These are phyloP conservation scores for Blastocystis sp. DNA, from an alignment of 352 stramenopile species.

Conservation along the genomic window DNA sequence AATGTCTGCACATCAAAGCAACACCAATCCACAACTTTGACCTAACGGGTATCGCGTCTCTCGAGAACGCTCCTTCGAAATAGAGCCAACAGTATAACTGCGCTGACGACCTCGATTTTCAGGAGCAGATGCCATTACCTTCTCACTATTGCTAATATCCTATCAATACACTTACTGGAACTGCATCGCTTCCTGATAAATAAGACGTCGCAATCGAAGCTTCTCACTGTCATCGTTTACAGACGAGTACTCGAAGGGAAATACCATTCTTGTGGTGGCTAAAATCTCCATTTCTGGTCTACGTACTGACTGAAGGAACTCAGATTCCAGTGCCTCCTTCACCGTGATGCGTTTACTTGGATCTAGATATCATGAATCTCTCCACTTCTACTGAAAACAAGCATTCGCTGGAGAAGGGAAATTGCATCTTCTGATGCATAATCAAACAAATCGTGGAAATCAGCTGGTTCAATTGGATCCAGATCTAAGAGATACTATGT, in stretches of 20 bases:
- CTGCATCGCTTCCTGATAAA: slow-evolving; percentile 22
- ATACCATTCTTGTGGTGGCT: not conserved
- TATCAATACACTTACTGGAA: slow-evolving; percentile 9
- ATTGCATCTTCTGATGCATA: slow-evolving; percentile 71
- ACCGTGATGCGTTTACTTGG: slow-evolving; percentile 88
- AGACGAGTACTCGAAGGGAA: slow-evolving; percentile 48
- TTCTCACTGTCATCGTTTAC: slow-evolving; percentile 27
- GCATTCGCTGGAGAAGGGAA: slow-evolving; percentile 77
- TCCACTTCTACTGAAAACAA: slow-evolving; percentile 70
- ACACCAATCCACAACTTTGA: not conserved
- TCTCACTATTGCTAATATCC: not conserved
- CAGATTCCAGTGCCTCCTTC: slow-evolving; percentile 84
- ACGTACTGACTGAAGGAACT: slow-evolving; percentile 79
- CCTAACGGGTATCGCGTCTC: not conserved
- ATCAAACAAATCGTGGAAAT: slow-evolving; percentile 70
- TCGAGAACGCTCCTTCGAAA: not conserved
- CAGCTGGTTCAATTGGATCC: slow-evolving; percentile 8
- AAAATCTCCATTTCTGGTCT: slow-evolving; percentile 28
- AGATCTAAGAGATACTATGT: slow-evolving; percentile 63
- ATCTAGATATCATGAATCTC: slow-evolving; percentile 67
- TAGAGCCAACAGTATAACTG: not conserved
- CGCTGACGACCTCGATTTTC: not conserved
- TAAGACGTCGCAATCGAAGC: slow-evolving; percentile 21
- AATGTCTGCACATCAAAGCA: not conserved
- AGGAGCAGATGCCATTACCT: not conserved